Evolutionary conservation across 768 basidiomycete species (phyloP).

Genomic region (Pisolithus microcarpus): DNA sequence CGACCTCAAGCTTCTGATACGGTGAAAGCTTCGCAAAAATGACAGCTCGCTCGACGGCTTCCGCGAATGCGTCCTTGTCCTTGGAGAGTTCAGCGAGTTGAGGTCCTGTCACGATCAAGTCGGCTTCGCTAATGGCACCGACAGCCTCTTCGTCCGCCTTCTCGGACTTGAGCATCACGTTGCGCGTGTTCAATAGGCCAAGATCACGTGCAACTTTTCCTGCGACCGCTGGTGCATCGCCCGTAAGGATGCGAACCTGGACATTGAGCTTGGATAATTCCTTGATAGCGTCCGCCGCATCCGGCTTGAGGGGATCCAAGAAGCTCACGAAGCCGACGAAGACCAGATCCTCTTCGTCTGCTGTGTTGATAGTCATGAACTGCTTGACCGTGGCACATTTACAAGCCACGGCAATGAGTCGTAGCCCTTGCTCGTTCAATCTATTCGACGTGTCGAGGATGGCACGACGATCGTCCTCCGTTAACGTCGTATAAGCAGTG

Average conservation of each 20-base stretch:
- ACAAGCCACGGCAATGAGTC: constrained; percentile 25
- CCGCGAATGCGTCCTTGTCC: constrained; percentile 17
- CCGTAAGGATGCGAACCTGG: constrained; percentile 32
- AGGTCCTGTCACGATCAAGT: constrained; percentile 23
- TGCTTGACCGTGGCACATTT: constrained; percentile 15
- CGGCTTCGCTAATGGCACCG: constrained; percentile 13
- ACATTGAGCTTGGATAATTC: constrained; percentile 22
- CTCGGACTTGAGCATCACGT: constrained; percentile 7
- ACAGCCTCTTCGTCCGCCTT: constrained; percentile 24
- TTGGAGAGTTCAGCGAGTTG: constrained; percentile 24
- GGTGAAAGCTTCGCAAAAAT: constrained; percentile 28
- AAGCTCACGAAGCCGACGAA: constrained; percentile 26
- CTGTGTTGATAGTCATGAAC: constrained; percentile 9
- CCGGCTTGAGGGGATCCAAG: constrained; percentile 26
- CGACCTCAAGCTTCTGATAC: constrained; percentile 28
- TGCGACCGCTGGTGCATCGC: constrained; percentile 28
- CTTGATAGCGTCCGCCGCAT: constrained; percentile 25
- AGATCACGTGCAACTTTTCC: constrained; percentile 34
- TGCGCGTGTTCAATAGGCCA: constrained; percentile 22
- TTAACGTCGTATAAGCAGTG: constrained; percentile 11
- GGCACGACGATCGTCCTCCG: constrained; percentile 12
- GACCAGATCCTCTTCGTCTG: constrained; percentile 24
- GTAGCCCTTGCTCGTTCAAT: constrained; percentile 26
- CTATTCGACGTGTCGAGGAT: constrained; percentile 22
- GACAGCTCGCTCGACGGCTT: constrained; percentile 25